These are phyloP conservation scores for Coprinopsis sp. DNA, from an alignment of 768 basidiomycete species.

Conservation along the genomic window DNA sequence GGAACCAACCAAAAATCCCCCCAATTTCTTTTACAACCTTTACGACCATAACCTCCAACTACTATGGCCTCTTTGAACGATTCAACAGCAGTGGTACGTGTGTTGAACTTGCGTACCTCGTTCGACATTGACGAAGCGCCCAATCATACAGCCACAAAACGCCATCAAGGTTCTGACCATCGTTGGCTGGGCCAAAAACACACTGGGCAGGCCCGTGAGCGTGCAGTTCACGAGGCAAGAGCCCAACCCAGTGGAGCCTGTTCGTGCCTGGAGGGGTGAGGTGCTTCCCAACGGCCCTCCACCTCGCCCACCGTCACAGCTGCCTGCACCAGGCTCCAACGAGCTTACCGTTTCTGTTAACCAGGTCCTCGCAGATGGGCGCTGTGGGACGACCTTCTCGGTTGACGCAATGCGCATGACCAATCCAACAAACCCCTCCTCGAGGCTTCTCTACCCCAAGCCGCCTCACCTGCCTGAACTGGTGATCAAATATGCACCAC, in stretches of 20 bases:
- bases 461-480: slow-evolving; percentile 15
- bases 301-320: slow-evolving; percentile 12
- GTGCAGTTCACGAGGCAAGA: slow-evolving; percentile 5
- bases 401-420: slow-evolving; percentile 7
- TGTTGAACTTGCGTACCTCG: neutral
- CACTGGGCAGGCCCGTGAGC: slow-evolving; percentile 7
- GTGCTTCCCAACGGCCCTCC: slow-evolving; percentile 18
- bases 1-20: neutral
- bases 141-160: slow-evolving; percentile 12
- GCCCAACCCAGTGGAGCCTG: slow-evolving; percentile 7
- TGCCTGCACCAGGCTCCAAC: slow-evolving; percentile 13
- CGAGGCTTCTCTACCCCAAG: slow-evolving; percentile 3
- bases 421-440: slow-evolving; percentile 3
- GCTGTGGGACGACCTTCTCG: slow-evolving; percentile 16
- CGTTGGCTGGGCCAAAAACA: slow-evolving; percentile 6
- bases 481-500: slow-evolving; percentile 16
- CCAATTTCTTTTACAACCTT: neutral
- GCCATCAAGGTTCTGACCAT: slow-evolving; percentile 11
- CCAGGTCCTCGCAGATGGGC: slow-evolving; percentile 15
- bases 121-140: neutral
- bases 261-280: slow-evolving; percentile 12
- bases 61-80: slow-evolving; percentile 5
- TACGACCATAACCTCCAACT: neutral
- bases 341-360: slow-evolving; percentile 10
- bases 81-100: neutral